phyloP scores from a whole-genome alignment of 306 rosid genomes.

The Sechiopsis laciniata region DNA sequence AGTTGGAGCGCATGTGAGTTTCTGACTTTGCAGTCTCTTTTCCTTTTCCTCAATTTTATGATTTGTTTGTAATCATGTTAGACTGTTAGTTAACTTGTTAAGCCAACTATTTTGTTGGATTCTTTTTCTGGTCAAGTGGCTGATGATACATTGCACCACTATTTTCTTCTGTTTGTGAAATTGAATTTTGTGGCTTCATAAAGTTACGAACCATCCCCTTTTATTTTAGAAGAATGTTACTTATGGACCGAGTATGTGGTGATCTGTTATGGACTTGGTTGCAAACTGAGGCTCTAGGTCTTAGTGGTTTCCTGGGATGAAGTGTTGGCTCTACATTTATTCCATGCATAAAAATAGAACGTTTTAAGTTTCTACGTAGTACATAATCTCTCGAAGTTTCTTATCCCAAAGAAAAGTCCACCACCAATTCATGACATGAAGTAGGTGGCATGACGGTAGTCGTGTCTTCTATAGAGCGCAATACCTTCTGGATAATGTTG shows the following conservation, averaged over 20 bases:
- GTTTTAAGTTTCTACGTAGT: background rate
- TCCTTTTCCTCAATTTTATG: background rate
- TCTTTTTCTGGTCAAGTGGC: background rate
- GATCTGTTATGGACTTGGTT: background rate
- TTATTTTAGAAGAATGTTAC: background rate
- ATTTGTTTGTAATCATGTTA: slow-evolving; percentile 2
- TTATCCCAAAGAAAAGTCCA: background rate
- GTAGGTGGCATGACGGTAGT: background rate
- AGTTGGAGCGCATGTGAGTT: slow-evolving; percentile 83
- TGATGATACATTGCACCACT: background rate
- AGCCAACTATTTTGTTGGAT: background rate
- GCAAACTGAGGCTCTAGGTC: background rate
- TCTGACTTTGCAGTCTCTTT: slow-evolving; percentile 14
- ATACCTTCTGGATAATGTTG: background rate
- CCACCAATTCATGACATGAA: background rate
- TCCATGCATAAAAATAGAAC: background rate
- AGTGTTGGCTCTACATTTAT: background rate
- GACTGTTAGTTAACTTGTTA: background rate
- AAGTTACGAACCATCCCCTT: background rate
- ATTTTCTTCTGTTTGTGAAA: background rate
- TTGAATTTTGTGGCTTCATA: background rate
- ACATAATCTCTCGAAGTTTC: background rate
- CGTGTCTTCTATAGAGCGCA: background rate
- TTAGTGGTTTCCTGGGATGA: background rate
- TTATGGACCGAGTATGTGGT: background rate